phyloP scores from a whole-genome alignment of 768 basidiomycete species.

The Russula earlei region DNA sequence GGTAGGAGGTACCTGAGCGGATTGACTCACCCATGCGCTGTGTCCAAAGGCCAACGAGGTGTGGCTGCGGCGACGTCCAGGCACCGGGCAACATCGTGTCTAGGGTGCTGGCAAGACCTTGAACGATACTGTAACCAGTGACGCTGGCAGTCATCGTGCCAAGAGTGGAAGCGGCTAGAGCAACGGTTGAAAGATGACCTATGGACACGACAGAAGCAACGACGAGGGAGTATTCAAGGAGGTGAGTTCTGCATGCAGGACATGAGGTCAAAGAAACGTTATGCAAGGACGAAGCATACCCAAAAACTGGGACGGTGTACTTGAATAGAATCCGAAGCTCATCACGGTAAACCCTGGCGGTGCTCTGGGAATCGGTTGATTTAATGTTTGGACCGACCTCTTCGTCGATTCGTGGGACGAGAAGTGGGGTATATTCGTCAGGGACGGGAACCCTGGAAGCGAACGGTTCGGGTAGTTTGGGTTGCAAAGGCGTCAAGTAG shows the following conservation, averaged over 20 bases:
- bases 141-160: constrained; percentile 43
- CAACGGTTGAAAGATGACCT: constrained; percentile 84
- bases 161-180: constrained; percentile 64
- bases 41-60: constrained; percentile 82
- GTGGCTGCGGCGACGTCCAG: constrained; percentile 82
- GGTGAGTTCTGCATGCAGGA: constrained; percentile 46
- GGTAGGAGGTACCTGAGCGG: background rate
- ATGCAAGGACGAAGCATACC: constrained; percentile 30
- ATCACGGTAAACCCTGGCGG: constrained; percentile 38
- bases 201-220: constrained; percentile 78
- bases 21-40: constrained; percentile 68
- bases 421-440: constrained; percentile 22
- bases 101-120: constrained; percentile 74
- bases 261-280: background rate
- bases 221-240: constrained; percentile 81
- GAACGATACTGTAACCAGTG: constrained; percentile 70
- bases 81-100: constrained; percentile 93
- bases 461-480: constrained; percentile 27
- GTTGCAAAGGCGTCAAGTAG: constrained; percentile 32
- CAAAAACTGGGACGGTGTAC: constrained; percentile 65
- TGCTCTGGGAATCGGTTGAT: background rate
- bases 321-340: constrained; percentile 49
- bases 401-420: constrained; percentile 51
- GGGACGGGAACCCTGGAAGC: constrained; percentile 22
- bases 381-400: constrained; percentile 26